Evolutionary conservation across 345 rosid species (phyloP).

Genomic region (Raphanus raphanistrum): DNA sequence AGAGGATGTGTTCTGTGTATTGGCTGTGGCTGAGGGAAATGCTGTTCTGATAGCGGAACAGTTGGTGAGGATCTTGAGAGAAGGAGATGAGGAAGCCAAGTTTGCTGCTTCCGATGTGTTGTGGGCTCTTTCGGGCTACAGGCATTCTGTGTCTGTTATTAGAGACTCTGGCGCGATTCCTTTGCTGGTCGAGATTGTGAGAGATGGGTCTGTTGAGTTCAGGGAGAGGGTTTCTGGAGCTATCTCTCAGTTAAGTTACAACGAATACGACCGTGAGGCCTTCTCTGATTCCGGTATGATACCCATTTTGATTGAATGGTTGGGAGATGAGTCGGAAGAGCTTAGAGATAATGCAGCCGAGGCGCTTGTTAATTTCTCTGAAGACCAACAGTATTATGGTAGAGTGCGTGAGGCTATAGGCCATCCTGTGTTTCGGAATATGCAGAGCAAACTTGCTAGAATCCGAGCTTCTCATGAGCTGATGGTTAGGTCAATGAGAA

Average conservation of each 20-base stretch:
- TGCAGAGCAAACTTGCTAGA: conserved; percentile 46
- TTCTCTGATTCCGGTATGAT: conserved; percentile 47
- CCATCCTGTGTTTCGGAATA: conserved; percentile 40
- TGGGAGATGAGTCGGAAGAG: conserved; percentile 51
- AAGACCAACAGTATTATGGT: conserved; percentile 43
- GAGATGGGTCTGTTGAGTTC: conserved; percentile 44
- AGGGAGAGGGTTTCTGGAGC: conserved; percentile 54
- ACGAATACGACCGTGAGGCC: conserved; percentile 44
- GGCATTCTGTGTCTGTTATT: conserved; percentile 50
- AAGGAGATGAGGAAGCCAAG: conserved; percentile 53
- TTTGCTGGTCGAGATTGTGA: conserved; percentile 47
- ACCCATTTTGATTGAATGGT: conserved; percentile 45
- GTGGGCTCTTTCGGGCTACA: conserved; percentile 58
- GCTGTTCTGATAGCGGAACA: conserved; percentile 52
- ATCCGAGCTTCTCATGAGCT: conserved; percentile 46
- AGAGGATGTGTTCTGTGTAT: conserved; percentile 57
- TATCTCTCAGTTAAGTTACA: conserved; percentile 55
- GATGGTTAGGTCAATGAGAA: conserved; percentile 48
- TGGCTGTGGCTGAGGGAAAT: conserved; percentile 58
- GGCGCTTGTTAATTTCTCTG: conserved; percentile 51
- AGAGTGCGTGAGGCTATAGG: conserved; percentile 43
- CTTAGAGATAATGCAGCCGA: conserved; percentile 52
- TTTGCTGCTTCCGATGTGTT: conserved; percentile 58
- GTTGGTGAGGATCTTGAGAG: conserved; percentile 58
- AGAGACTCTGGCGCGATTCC: conserved; percentile 63